Base-by-base conservation (phyloP, 2,329 filamentous ascomycete species). In the Scedosporium minutisporum region DNA sequence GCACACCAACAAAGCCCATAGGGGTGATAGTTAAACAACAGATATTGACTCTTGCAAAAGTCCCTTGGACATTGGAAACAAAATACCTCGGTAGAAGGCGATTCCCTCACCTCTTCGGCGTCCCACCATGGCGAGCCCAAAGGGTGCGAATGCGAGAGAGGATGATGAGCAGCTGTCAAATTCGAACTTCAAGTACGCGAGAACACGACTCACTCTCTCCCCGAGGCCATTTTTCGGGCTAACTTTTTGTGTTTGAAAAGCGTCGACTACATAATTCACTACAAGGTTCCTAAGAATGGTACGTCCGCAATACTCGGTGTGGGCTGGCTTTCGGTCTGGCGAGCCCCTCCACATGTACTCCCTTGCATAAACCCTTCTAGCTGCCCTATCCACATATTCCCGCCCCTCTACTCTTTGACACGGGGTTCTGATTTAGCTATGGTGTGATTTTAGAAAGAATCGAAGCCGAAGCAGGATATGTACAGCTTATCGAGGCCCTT, bases 201-300 rank as follows among this genome's bases (percentile, higher is more conserved):
- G 46, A 18, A 18, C 46, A 18, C 46, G 9, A 38, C 33, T 38
- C 33, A 12, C 33, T 12, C 33, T 18, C 44, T 16, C 18, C n/a
- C 3, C 44, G 44, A 48, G 44, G 3, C 9, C 16, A 4, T n/a
- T 21, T n/a, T 48, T n/a, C n/a, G 51, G 12, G 25, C 51, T 57
- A 57, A 57, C 51, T 16, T 27, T 27, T 53, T 14, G 25, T 25
- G 21, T 61, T 38, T 16, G 48, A 51, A 55, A 23, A 84, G 90
- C 62, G 90, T 96, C 64, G 93, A 97, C 78, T 97, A 91, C 80
- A 91, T 96, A 63, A 83, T 97, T 65, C 84, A 87, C 70, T 96
- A 90, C 76, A 81, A 87, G 63, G 87, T 93, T 70, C 82, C 86
- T 27, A 79, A 84, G 55, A 82, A 85, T 63, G 85, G 90, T 89